Evolutionary conservation across 768 basidiomycete genomes (phyloP).

Genomic region (Gloeophyllum trabeum): DNA sequence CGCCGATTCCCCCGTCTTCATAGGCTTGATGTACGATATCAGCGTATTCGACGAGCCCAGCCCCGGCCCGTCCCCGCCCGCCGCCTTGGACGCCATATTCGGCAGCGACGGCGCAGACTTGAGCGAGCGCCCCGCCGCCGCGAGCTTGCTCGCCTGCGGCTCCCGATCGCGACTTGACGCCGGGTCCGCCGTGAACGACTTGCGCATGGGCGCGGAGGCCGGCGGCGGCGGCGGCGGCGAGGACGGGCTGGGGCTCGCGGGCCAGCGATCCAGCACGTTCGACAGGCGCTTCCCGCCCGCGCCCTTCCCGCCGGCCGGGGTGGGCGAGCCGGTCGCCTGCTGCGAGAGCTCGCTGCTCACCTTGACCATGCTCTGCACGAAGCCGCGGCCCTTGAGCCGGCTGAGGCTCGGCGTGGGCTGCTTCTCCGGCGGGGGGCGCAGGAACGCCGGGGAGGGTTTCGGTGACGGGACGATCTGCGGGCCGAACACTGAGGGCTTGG

Average conservation of each 20-base stretch:
- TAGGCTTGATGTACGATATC: slow-evolving; percentile 49
- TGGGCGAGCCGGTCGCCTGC: slow-evolving; percentile 21
- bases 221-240: slow-evolving; percentile 23
- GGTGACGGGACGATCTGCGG: slow-evolving; percentile 32
- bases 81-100: slow-evolving; percentile 9
- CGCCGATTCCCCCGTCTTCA: slow-evolving; percentile 31
- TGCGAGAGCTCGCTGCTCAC: slow-evolving; percentile 38
- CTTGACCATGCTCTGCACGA: slow-evolving; percentile 77
- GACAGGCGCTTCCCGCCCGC: slow-evolving; percentile 1
- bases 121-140: slow-evolving; percentile 22
- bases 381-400: slow-evolving; percentile 73
- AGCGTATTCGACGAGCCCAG: slow-evolving; percentile 71
- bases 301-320: slow-evolving; percentile 2
- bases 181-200: slow-evolving; percentile 25
- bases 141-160: slow-evolving; percentile 14
- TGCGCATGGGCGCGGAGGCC: slow-evolving; percentile 27
- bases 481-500: slow-evolving; percentile 29
- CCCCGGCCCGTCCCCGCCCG: slow-evolving; percentile 18
- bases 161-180: slow-evolving; percentile 7
- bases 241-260: slow-evolving; percentile 24
- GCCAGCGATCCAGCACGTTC: slow-evolving; percentile 70
- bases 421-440: slow-evolving; percentile 44
- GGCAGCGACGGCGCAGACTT: slow-evolving; percentile 32
- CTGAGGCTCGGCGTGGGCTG: slow-evolving; percentile 78
- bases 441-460: slow-evolving; percentile 45